phyloP scores from a whole-genome alignment of 306 rosid species.

The Quercus alba region DNA sequence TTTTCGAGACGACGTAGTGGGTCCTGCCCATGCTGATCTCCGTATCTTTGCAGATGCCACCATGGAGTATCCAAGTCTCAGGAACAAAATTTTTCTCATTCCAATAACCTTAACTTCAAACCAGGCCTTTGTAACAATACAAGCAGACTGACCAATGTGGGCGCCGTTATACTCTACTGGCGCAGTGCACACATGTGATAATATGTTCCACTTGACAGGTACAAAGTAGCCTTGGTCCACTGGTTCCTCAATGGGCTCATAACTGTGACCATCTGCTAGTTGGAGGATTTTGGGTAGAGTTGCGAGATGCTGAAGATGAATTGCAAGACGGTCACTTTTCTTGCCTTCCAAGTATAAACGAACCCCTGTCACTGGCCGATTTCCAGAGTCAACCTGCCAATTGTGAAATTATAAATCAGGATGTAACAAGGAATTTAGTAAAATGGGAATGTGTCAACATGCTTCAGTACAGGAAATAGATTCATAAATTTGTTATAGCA shows the following conservation, averaged over 20 bases:
- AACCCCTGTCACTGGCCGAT: constrained; percentile 78
- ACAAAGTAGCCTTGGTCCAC: constrained; percentile 60
- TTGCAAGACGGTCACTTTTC: constrained; percentile 60
- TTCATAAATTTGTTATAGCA: neutral
- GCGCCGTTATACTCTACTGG: constrained; percentile 64
- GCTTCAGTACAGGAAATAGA: neutral
- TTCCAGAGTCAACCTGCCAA: constrained; percentile 63
- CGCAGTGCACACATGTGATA: constrained; percentile 80
- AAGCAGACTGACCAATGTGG: constrained; percentile 49
- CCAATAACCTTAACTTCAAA: constrained; percentile 73
- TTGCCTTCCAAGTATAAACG: constrained; percentile 85
- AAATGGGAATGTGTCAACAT: neutral
- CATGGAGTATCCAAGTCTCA: constrained; percentile 79
- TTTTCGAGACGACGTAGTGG: constrained; percentile 52
- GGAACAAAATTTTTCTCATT: constrained; percentile 69
- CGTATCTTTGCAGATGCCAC: constrained; percentile 66
- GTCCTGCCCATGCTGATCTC: constrained; percentile 87
- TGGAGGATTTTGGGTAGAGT: constrained; percentile 53
- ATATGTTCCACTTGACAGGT: constrained; percentile 75
- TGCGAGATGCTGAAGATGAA: constrained; percentile 93
- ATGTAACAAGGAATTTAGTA: neutral
- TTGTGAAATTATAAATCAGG: constrained; percentile 16
- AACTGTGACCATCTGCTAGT: constrained; percentile 51
- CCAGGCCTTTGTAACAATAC: constrained; percentile 84
- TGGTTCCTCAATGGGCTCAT: constrained; percentile 46